Percentiles rank a stretch among this genome's conserved stretches.
phyloP scores from a whole-genome alignment of 345 rosid genomes.

The Alliaria petiolata region DNA sequence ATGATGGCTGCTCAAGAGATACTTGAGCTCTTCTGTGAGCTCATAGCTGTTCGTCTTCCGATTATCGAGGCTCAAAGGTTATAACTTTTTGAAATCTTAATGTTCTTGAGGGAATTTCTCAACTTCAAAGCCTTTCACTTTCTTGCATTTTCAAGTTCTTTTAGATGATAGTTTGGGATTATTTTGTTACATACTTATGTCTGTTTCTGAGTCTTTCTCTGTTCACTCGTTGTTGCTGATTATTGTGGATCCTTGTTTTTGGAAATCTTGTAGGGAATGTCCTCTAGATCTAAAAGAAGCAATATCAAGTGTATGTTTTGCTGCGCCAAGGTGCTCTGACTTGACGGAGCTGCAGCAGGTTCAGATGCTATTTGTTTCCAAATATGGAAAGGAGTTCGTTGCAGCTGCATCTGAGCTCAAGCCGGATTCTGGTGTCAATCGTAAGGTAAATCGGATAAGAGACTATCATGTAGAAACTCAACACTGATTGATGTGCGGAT shows the following conservation, averaged over 20 bases:
- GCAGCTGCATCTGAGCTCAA: slow-evolving; percentile 90
- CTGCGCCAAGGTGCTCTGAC: slow-evolving; percentile 98
- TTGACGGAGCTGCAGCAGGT: slow-evolving; percentile 87
- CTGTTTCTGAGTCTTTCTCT: neutral
- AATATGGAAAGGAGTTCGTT: slow-evolving; percentile 89
- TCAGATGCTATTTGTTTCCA: slow-evolving; percentile 72
- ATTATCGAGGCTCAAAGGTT: slow-evolving; percentile 92
- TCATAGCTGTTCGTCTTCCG: slow-evolving; percentile 87
- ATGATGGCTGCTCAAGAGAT: slow-evolving; percentile 99
- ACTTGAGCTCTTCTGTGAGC: slow-evolving; percentile 82
- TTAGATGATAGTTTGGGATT: neutral
- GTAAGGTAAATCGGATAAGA: slow-evolving; percentile 51
- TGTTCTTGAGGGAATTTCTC: neutral
- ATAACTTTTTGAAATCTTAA: neutral
- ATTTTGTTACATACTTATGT: neutral
- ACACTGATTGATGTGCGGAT: neutral
- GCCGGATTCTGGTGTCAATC: slow-evolving; percentile 97
- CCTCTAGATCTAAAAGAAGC: slow-evolving; percentile 96
- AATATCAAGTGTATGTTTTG: slow-evolving; percentile 89
- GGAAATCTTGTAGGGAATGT: slow-evolving; percentile 70
- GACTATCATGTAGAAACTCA: neutral
- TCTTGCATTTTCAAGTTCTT: neutral
- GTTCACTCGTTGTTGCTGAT: neutral
- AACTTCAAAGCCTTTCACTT: neutral
- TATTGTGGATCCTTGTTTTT: neutral